Evolutionary conservation across 2,329 filamentous ascomycete species (phyloP).

Genomic region (Colletotrichum sp.): DNA sequence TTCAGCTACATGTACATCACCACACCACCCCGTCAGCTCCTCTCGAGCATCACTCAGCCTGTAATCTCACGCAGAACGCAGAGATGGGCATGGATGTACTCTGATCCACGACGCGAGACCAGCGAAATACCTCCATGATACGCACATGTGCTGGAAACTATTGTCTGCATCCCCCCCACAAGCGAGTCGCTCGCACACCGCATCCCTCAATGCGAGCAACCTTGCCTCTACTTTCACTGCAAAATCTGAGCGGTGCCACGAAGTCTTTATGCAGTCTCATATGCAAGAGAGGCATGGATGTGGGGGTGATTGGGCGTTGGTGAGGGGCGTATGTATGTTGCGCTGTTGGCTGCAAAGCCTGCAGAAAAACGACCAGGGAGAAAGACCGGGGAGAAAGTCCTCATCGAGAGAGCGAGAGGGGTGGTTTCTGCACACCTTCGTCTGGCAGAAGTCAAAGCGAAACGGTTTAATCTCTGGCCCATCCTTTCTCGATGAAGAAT

Average conservation of each 20-base stretch:
- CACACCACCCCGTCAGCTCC: background rate
- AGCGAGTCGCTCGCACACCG: background rate
- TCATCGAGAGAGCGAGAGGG: background rate
- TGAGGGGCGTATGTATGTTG: background rate
- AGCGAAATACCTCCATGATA: background rate
- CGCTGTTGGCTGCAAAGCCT: background rate
- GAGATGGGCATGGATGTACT: background rate
- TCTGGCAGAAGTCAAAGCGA: background rate
- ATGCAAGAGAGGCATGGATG: background rate
- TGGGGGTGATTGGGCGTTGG: background rate
- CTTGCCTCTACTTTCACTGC: background rate
- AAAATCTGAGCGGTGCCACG: background rate
- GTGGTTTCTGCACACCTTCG: background rate
- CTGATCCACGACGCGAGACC: background rate
- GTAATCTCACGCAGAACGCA: background rate
- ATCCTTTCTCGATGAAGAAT: background rate
- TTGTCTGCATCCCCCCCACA: background rate
- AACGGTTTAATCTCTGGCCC: background rate
- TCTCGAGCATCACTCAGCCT: background rate
- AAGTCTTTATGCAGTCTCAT: background rate
- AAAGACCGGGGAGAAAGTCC: background rate
- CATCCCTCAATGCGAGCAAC: background rate
- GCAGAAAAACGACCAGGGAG: background rate
- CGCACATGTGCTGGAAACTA: background rate
- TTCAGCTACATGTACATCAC: background rate